Evolutionary conservation across 139 green algal species (phyloP).

Genomic region (Tetradesmus lagerheimii): DNA sequence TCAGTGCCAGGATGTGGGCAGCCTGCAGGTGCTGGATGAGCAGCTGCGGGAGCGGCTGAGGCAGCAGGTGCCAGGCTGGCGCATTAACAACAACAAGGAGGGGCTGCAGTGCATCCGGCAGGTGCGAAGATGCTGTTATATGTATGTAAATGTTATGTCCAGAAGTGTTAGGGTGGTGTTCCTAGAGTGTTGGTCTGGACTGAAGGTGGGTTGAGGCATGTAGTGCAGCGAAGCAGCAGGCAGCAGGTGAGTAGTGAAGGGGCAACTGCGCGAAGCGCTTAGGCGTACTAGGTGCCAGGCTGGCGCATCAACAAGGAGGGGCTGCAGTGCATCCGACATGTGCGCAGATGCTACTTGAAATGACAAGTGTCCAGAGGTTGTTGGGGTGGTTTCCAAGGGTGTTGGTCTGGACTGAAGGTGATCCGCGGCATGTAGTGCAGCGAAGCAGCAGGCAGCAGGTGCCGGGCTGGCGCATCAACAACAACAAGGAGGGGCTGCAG

Average conservation of each 20-base stretch:
- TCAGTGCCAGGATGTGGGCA: constrained; percentile 57
- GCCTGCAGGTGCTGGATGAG: constrained; percentile 49
- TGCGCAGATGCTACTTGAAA: not conserved
- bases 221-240: too few species aligned
- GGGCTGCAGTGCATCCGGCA: constrained; percentile 56
- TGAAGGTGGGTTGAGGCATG: too few species aligned
- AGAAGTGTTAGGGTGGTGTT: too few species aligned
- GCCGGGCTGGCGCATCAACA: constrained; percentile 64
- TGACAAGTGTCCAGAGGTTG: too few species aligned
- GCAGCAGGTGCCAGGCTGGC: constrained; percentile 76
- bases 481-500: constrained; percentile 2
- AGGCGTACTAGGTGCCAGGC: constrained; percentile 71
- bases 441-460: constrained; percentile 72
- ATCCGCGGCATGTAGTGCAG: too few species aligned
- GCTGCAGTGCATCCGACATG: constrained; percentile 51
- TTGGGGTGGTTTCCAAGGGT: too few species aligned
- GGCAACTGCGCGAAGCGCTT: constrained; percentile 49
- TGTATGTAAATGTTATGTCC: too few species aligned
- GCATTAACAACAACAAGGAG: not conserved
- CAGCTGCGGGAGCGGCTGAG: constrained; percentile 53
- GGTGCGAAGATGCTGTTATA: not conserved
- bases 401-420: too few species aligned
- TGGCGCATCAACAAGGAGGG: constrained; percentile 55
- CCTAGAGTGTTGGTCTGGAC: too few species aligned
- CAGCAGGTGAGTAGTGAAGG: constrained; percentile 49